These are phyloP conservation scores for Leptodontidium sp. DNA, from an alignment of 2,329 filamentous ascomycete genomes.

Conservation along the genomic window DNA sequence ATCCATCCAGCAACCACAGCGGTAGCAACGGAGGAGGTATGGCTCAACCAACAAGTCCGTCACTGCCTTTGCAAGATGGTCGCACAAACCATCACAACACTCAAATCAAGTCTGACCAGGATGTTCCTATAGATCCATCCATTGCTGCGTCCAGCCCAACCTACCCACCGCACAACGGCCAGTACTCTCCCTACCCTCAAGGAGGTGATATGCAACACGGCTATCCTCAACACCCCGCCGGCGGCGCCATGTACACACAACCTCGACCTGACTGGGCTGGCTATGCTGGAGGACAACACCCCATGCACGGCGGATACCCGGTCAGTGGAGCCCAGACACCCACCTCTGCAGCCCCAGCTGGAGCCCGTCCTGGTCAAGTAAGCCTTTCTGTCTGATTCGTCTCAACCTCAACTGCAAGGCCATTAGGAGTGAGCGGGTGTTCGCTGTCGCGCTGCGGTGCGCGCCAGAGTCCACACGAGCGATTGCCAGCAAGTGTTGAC, in stretches of 20 bases:
- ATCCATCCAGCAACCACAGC: slow-evolving; percentile 76
- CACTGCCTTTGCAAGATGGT: slow-evolving; percentile 85
- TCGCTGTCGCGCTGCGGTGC: slow-evolving; percentile 5
- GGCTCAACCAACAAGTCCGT: slow-evolving; percentile 99
- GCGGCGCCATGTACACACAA: slow-evolving; percentile 69
- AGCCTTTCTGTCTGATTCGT: slow-evolving; percentile 45
- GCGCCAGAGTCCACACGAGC: background rate
- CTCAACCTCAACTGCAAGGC: slow-evolving; percentile 10
- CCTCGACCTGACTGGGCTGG: slow-evolving; percentile 78
- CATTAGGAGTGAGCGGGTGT: slow-evolving; percentile 16
- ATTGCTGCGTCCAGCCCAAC: slow-evolving; percentile 93
- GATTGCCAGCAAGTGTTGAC: slow-evolving; percentile 7
- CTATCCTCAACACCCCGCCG: slow-evolving; percentile 67
- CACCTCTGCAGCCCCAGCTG: slow-evolving; percentile 60
- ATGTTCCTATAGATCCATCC: slow-evolving; percentile 99
- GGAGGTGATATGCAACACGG: slow-evolving; percentile 87
- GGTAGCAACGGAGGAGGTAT: slow-evolving; percentile 86
- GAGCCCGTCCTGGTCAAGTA: slow-evolving; percentile 68
- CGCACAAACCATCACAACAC: slow-evolving; percentile 77
- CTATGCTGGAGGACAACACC: slow-evolving; percentile 60
- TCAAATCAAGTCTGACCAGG: slow-evolving; percentile 91
- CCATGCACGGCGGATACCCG: slow-evolving; percentile 45
- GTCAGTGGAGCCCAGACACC: slow-evolving; percentile 53
- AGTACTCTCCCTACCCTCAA: slow-evolving; percentile 88
- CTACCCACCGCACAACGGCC: slow-evolving; percentile 75